Conservation (phyloP, 352 stramenopile genomes). For the Lagenidium sp. region DNA sequence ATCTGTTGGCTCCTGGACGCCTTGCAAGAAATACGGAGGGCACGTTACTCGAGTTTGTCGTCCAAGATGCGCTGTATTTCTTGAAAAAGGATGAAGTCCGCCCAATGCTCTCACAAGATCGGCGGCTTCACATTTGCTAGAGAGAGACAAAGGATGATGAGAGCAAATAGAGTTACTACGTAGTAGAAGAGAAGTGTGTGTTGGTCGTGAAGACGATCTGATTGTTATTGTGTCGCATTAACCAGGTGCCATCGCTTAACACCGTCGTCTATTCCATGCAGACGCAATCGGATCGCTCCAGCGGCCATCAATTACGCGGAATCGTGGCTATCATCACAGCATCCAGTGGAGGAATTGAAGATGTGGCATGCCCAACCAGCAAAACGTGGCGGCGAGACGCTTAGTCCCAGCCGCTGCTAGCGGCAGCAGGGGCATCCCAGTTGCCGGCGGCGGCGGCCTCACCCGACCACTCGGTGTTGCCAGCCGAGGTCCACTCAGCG, state of each 20-base stretch:
- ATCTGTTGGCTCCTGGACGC: slow-evolving; percentile 1
- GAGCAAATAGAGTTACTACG: too few relatives aligned
- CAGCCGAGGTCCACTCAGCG: slow-evolving; percentile 51
- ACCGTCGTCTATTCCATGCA: slow-evolving; percentile 91
- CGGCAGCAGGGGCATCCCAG: slow-evolving; percentile 44
- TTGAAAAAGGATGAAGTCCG: slow-evolving; percentile 1
- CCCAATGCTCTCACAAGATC: not conserved
- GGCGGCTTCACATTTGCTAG: not conserved
- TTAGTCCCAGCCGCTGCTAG: slow-evolving; percentile 78
- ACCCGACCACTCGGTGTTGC: slow-evolving; percentile 71
- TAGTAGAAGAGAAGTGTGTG: slow-evolving; percentile 16
- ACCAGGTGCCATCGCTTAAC: slow-evolving; percentile 90
- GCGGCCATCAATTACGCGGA: too few relatives aligned
- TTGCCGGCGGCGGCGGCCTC: slow-evolving; percentile 42
- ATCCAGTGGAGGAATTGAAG: not conserved
- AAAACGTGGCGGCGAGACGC: slow-evolving; percentile 13
- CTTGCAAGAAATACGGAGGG: slow-evolving; percentile 4
- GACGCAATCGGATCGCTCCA: slow-evolving; percentile 25
- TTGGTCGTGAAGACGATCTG: slow-evolving; percentile 8
- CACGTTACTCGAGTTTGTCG: slow-evolving; percentile 24
- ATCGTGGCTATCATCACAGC: not conserved
- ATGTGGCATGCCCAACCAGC: not conserved
- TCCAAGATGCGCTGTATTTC: slow-evolving; percentile 23
- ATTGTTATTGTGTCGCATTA: slow-evolving; percentile 75
- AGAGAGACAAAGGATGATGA: not conserved